A percentile compares a stretch with the other conserved stretches of the same genome.
These are phyloP conservation scores for Sonneratia alba DNA, from an alignment of 345 rosid genomes.

Conservation along the genomic window DNA sequence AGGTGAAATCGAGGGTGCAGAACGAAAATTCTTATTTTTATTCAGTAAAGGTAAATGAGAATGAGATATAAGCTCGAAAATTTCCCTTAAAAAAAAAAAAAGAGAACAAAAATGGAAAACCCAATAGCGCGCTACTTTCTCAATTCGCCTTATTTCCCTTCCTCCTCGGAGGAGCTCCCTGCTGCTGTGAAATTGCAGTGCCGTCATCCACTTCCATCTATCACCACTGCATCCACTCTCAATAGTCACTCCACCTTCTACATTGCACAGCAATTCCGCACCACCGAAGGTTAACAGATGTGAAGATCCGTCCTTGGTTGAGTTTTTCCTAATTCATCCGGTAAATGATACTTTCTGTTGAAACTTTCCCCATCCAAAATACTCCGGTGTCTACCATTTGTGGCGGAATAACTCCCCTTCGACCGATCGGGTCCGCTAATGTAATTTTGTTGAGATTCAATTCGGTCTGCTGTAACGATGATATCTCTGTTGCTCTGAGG, in stretches of 20 bases:
- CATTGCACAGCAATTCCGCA: background rate
- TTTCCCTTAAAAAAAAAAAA: no score
- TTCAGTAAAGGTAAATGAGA: no score
- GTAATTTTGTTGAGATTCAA: background rate
- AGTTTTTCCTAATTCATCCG: background rate
- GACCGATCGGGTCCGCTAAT: background rate
- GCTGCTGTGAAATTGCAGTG: background rate
- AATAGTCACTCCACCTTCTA: background rate
- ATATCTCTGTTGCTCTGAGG: background rate
- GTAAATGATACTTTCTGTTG: background rate
- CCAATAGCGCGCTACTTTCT: background rate
- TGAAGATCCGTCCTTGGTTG: background rate
- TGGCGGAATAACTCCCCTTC: background rate
- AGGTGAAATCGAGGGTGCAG: background rate
- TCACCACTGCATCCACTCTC: background rate
- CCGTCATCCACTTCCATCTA: background rate
- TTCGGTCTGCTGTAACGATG: background rate
- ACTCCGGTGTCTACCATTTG: background rate
- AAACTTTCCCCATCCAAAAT: background rate
- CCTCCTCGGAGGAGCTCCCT: background rate
- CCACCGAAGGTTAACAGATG: background rate
- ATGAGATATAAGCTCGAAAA: no score
- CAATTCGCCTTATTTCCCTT: background rate
- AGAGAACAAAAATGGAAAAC: background rate
- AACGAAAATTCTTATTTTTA: background rate